Evolutionary conservation across 306 rosid species (phyloP).

Genomic region (Cicer pinnatifidum): DNA sequence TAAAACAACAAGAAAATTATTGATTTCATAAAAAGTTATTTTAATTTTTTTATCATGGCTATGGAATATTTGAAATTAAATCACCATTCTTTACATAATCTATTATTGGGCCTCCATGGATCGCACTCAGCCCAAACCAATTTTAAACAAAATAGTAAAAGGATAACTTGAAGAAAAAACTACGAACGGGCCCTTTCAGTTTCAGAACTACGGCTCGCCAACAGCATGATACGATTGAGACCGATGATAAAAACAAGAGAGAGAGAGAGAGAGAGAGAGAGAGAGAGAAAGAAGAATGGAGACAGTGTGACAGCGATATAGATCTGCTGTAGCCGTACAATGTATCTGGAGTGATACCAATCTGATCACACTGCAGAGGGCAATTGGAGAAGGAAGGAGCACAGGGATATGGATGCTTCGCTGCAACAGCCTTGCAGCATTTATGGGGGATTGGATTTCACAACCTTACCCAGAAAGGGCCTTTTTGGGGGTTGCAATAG

Average conservation of each 20-base stretch:
- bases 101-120: background rate
- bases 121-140: slow-evolving; percentile 8
- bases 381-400: background rate
- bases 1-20: background rate
- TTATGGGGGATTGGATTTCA: background rate
- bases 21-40: background rate
- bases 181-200: background rate
- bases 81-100: background rate
- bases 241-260: background rate
- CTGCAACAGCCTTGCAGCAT: background rate
- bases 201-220: background rate
- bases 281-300: background rate
- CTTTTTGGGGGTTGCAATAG: background rate
- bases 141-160: background rate
- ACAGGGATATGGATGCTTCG: background rate
- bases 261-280: background rate
- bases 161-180: background rate
- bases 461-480: background rate
- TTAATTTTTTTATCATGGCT: background rate
- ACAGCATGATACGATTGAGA: slow-evolving; percentile 4
- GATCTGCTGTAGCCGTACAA: background rate
- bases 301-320: background rate
- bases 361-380: background rate
- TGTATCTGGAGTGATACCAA: background rate
- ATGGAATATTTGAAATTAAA: background rate